Evolutionary conservation across 768 basidiomycete genomes (phyloP).

Genomic region (Macrolepiota dolichaula): DNA sequence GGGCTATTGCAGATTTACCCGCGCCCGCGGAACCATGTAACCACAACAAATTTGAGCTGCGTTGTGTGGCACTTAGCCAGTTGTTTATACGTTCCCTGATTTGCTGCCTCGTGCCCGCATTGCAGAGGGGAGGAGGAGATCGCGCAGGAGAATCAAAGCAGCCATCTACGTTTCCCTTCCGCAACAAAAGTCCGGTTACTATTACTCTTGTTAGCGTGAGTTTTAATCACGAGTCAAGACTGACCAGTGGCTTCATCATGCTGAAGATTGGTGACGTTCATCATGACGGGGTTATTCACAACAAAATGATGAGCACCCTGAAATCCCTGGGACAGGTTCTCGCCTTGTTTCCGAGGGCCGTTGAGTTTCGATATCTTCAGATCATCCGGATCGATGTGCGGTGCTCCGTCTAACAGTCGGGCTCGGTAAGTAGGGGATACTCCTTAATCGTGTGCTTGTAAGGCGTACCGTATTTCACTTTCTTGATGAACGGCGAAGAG

Average conservation of each 20-base stretch:
- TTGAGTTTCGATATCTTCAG: background rate
- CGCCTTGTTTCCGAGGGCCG: background rate
- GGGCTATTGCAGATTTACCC: slow-evolving; percentile 11
- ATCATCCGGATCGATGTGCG: background rate
- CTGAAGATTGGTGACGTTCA: background rate
- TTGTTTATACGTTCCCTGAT: background rate
- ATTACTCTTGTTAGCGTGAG: no score
- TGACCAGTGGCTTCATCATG: background rate
- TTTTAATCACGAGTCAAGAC: background rate
- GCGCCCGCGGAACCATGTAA: slow-evolving; percentile 8
- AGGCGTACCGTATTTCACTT: no score
- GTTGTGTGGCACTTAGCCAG: background rate
- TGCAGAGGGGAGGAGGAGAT: background rate
- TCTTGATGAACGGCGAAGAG: no score
- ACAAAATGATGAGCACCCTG: background rate
- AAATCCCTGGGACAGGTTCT: background rate
- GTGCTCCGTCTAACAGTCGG: background rate
- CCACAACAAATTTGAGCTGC: slow-evolving; percentile 4
- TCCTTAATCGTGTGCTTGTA: no score
- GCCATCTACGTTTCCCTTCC: no score
- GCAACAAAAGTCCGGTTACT: no score
- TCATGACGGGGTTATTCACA: background rate
- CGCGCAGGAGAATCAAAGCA: background rate
- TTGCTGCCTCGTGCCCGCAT: background rate
- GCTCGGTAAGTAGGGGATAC: background rate